Evolutionary conservation across 257 asterid genomes (phyloP).

Genomic region (Striga asiatica): DNA sequence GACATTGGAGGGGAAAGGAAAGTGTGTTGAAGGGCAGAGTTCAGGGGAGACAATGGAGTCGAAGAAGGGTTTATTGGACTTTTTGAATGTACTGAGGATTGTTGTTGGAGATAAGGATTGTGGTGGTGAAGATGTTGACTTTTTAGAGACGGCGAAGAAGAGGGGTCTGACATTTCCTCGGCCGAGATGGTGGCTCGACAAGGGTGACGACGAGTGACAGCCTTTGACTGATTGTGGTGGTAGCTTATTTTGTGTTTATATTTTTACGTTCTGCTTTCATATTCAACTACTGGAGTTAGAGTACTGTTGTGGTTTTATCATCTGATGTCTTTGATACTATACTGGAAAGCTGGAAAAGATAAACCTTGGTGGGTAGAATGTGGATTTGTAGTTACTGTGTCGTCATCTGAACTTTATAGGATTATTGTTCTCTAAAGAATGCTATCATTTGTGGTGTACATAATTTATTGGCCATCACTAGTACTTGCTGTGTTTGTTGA

Average conservation of each 20-base stretch:
- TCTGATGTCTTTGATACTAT: too few species aligned
- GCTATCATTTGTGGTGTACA: too few species aligned
- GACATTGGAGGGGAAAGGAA: constrained; percentile 17
- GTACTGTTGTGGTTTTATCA: too few species aligned
- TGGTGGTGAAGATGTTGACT: constrained; percentile 18
- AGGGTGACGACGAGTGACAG: constrained; percentile 5
- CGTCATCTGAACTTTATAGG: too few species aligned
- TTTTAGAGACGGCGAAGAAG: constrained; percentile 23
- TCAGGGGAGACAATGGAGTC: background rate
- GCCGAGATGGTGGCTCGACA: constrained; percentile 36
- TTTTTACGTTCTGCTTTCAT: too few species aligned
- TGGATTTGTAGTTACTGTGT: too few species aligned
- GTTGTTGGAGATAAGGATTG: background rate
- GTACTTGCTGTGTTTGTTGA: too few species aligned
- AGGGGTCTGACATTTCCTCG: constrained; percentile 26
- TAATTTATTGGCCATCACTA: too few species aligned
- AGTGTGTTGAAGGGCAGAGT: constrained; percentile 1
- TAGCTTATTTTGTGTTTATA: background rate
- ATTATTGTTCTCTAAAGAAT: too few species aligned
- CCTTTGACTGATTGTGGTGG: background rate
- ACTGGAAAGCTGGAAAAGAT: too few species aligned
- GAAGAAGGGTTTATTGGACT: constrained; percentile 14
- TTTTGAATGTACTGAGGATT: constrained; percentile 12
- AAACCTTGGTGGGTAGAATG: too few species aligned
- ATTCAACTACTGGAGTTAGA: too few species aligned